phyloP scores from a whole-genome alignment of 1,139 yeast species.

The Magnusiomyces suaveolens region DNA sequence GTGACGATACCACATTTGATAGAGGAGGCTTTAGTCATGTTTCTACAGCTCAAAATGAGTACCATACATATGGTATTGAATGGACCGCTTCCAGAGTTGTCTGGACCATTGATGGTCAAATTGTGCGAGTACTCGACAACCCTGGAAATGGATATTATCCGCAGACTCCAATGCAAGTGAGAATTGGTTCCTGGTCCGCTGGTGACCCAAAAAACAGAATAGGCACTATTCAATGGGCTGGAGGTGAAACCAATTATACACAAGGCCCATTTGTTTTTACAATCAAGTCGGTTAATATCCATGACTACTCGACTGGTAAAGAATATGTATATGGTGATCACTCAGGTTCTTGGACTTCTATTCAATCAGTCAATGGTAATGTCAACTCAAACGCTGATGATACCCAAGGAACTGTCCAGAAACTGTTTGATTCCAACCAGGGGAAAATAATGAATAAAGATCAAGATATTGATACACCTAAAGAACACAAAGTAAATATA shows the following conservation, averaged over 20 bases:
- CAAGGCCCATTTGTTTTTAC: conserved; percentile 62
- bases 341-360: conserved; percentile 60
- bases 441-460: neutral
- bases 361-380: conserved; percentile 52
- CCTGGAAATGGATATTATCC: conserved; percentile 49
- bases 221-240: conserved; percentile 82
- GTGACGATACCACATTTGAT: conserved; percentile 64
- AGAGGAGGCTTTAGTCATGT: conserved; percentile 66
- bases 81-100: conserved; percentile 57
- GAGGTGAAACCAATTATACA: conserved; percentile 60
- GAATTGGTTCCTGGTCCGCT: conserved; percentile 73
- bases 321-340: conserved; percentile 55
- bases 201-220: conserved; percentile 54
- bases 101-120: conserved; percentile 55
- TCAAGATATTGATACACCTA: neutral
- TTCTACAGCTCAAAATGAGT: conserved; percentile 45
- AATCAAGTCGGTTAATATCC: conserved; percentile 49
- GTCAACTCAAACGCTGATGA: conserved; percentile 50
- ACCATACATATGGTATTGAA: conserved; percentile 70
- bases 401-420: conserved; percentile 29
- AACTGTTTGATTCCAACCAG: neutral
- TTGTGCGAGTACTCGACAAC: conserved; percentile 49
- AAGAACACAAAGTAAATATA: neutral
- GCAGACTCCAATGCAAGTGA: conserved; percentile 65
- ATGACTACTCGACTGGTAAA: conserved; percentile 74